Evolutionary conservation across 805 yeast species (phyloP), one percentile per base, ranked within the genome.

Genomic region (Barnettozyma wickerhamii): DNA sequence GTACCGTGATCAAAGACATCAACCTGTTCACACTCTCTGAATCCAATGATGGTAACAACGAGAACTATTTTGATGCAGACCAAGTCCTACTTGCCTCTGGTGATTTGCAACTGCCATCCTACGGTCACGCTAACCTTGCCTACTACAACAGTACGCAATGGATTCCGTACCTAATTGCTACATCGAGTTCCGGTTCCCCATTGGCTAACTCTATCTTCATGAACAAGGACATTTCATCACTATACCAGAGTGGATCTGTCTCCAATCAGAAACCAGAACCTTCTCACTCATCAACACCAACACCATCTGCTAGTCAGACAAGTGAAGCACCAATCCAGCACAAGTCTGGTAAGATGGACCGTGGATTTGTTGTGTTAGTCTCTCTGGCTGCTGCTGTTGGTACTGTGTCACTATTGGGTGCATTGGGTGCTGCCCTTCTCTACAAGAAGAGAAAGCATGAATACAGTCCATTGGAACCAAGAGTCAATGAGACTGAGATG

Each of bases 321-420:
- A 38, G 30, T 19, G 14, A 43, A n/a, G n/a, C n/a, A n/a, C n/a
- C n/a, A n/a, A n/a, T n/a, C n/a, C n/a, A n/a, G n/a, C n/a, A n/a
- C n/a, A 46, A 33, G 10, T 42, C 48, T 26, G 52, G 55, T 24
- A 57, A 61, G 45, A 58, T 60, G 43, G 63, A 59, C 23, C 60
- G 75, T 17, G 90, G 93, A 0, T 81, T 72, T 51, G 80, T 84
- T 21, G 88, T 81, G 4, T 71, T 85, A 21, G 74, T 84, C 33
- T 77, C 84, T 0, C 67, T 81, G 31, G 93, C 89, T 0, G 65
- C 81, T 40, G 78, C 91, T 0, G 50, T 84, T 24, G 86, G 68
- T 15, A 69, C 75, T 1, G 57, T 70, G 30, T 55, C 64, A 35
- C 59, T 58, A 15, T 51, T 64, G 40, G 84, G 71, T 41, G 59